Base-by-base conservation (phyloP, 441 rosid species). In the Metrosideros polymorpha region DNA sequence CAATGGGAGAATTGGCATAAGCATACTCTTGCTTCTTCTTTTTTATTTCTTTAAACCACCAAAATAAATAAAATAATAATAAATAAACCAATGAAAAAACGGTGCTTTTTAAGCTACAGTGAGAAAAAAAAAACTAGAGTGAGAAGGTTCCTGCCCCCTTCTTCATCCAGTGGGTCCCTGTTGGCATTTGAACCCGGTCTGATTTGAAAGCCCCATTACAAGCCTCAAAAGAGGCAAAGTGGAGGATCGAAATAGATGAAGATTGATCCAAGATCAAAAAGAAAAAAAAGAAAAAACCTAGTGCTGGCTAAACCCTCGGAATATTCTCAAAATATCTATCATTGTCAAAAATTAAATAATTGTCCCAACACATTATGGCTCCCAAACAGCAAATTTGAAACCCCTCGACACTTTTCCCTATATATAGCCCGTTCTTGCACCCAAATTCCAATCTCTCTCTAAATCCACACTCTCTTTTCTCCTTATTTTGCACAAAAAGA, bases 291-390 rank as follows among this genome's bases (percentile, higher is more conserved):
- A 22, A 2, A 32, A 32, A 32, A 32, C 76, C 39, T 47, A 59
- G 59, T 86, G 82, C 45, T 87, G 77, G 82, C 66, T 88, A 86
- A 87, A 89, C 89, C 91, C 85, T 49, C 27, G 53, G 89, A 90
- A 91, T 93, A 89, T 92, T 90, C 93, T 87, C 91, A 85, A 87
- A 18, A 35, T 19, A 35, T 35, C 47, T 76, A 85, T 83, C 83
- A 82, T 89, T 85, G 84, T 82, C 49, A 88, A 56, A 85, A 83
- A 47, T 88, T 76, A 84, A 22, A 71, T 22, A 76, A 84, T 85
- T 85, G 87, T 75, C 35, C 85, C 82, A 56, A n/a, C 82, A 84
- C 84, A 82, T 56, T 14, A 17, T 56, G 35, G 27, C 17, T 49
- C 43, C 82, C 84, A 47, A 52, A 86, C 82, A 75, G 88, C 75